Evolutionary conservation across 148 eudicot genomes (phyloP).

Genomic region (Arctostaphylos glauca): DNA sequence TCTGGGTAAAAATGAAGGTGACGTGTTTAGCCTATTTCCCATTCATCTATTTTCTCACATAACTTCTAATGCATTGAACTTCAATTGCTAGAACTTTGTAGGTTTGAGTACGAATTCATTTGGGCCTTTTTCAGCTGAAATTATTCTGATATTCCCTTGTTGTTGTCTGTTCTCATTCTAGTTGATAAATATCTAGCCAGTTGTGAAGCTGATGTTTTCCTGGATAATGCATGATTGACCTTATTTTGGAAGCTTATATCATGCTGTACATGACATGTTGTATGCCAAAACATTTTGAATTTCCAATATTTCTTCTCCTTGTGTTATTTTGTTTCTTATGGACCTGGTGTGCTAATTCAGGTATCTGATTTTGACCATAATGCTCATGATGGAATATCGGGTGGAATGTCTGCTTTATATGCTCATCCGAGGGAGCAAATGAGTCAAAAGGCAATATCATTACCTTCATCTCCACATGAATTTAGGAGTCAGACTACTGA

Average conservation of each 20-base stretch:
- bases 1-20: conserved; percentile 1
- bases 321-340: conserved; percentile 11
- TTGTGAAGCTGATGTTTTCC: background rate
- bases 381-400: conserved; percentile 53
- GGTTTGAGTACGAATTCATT: background rate
- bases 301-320: background rate
- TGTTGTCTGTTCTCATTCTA: background rate
- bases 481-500: conserved; percentile 52
- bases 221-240: conserved; percentile 5
- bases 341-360: conserved; percentile 32
- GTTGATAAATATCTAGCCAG: background rate
- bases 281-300: background rate
- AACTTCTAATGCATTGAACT: background rate
- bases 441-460: conserved; percentile 77
- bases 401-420: conserved; percentile 48
- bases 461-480: conserved; percentile 94
- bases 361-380: conserved; percentile 47
- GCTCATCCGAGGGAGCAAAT: conserved; percentile 51
- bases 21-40: background rate
- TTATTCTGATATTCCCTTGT: background rate
- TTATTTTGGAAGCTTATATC: background rate
- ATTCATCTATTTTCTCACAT: background rate
- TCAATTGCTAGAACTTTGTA: background rate
- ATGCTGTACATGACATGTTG: background rate
- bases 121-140: background rate